Percentiles rank a stretch among this genome's conserved stretches.
These are phyloP conservation scores for Penicillium sp. DNA, from an alignment of 2,329 filamentous ascomycete species.

Conservation along the genomic window DNA sequence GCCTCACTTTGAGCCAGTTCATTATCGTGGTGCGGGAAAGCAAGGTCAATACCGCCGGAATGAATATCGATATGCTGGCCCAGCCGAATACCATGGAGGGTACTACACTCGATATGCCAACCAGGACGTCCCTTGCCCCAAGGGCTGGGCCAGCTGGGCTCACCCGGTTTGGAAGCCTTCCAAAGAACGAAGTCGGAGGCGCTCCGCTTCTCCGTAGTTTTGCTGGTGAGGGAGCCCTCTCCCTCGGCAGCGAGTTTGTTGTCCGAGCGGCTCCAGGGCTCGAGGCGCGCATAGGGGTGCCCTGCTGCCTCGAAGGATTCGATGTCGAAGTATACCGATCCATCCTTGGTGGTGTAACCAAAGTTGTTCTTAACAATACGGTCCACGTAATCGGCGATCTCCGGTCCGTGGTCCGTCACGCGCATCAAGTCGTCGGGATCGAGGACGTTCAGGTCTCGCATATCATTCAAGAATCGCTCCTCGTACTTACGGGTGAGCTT, in stretches of 20 bases:
- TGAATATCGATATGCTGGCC: conserved; percentile 87
- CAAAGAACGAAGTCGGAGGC: conserved; percentile 86
- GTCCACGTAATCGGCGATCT: conserved; percentile 83
- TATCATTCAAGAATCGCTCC: conserved; percentile 81
- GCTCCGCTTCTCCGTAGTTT: conserved; percentile 66
- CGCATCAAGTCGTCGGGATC: conserved; percentile 78
- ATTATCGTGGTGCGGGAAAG: conserved; percentile 91
- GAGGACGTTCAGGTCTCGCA: conserved; percentile 81
- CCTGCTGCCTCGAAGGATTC: conserved; percentile 77
- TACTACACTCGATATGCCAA: conserved; percentile 97
- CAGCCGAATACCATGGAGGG: conserved; percentile 71
- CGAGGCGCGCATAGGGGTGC: conserved; percentile 79
- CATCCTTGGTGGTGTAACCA: conserved; percentile 71
- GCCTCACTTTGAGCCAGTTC: conserved; percentile 87
- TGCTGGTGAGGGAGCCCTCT: conserved; percentile 72
- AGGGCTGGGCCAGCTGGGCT: conserved; percentile 83
- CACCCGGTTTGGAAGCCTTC: conserved; percentile 89
- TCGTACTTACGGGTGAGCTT: conserved; percentile 84
- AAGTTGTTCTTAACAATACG: conserved; percentile 81
- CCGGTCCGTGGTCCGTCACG: conserved; percentile 87
- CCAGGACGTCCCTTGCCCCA: conserved; percentile 88
- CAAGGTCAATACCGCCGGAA: conserved; percentile 86
- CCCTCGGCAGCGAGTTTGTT: conserved; percentile 82
- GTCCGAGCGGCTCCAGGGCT: conserved; percentile 82
- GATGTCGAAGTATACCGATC: conserved; percentile 94